These are phyloP conservation scores for Saraca asoca DNA, from an alignment of 331 rosid species.

Conservation along the genomic window DNA sequence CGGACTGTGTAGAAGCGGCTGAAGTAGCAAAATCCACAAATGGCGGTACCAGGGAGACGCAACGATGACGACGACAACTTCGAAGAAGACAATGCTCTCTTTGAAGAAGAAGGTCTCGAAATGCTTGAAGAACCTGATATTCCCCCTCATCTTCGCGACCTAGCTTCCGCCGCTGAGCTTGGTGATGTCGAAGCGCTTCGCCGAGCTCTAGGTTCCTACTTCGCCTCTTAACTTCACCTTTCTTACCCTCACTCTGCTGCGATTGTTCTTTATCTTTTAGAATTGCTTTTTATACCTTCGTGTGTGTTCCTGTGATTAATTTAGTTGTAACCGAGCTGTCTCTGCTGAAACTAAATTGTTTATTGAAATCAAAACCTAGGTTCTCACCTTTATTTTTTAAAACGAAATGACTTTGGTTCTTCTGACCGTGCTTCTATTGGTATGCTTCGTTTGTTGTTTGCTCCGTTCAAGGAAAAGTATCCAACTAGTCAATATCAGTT, in stretches of 20 bases:
- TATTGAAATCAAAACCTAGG: too few species aligned
- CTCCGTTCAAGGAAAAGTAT: not conserved
- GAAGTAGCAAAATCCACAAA: slow-evolving; percentile 16
- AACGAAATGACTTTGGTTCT: too few species aligned
- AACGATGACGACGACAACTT: slow-evolving; percentile 51
- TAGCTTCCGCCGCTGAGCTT: slow-evolving; percentile 55
- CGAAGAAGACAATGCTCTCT: slow-evolving; percentile 63
- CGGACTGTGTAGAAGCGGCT: not conserved
- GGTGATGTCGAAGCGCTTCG: slow-evolving; percentile 65
- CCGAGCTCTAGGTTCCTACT: slow-evolving; percentile 60
- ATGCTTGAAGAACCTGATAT: slow-evolving; percentile 48
- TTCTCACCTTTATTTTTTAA: too few species aligned
- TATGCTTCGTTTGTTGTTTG: too few species aligned
- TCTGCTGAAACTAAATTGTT: not conserved
- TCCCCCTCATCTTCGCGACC: slow-evolving; percentile 76
- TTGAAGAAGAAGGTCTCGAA: slow-evolving; percentile 56
- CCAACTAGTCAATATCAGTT: not conserved
- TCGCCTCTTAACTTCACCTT: not conserved
- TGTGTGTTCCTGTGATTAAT: not conserved
- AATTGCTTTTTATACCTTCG: not conserved
- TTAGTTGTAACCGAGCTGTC: not conserved
- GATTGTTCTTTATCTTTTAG: not conserved
- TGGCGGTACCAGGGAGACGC: slow-evolving; percentile 94
- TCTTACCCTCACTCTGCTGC: not conserved
- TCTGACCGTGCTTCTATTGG: too few species aligned